Conservation (phyloP, 75 land plant species). For the Larix kaempferi region DNA sequence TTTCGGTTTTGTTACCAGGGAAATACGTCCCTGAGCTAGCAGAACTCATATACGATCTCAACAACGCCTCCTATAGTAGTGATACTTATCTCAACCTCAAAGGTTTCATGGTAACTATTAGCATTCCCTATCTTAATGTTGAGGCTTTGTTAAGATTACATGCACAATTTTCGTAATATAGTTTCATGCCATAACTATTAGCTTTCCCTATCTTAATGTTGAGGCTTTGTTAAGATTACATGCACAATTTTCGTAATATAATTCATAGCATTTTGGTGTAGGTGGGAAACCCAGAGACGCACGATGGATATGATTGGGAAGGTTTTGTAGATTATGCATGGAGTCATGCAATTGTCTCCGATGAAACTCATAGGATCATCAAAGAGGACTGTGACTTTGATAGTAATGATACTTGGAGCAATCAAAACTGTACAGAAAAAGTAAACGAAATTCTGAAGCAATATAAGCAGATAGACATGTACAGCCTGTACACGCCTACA, state of each 20-base stretch:
- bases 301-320: slow-evolving; percentile 38
- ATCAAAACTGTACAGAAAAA: slow-evolving; percentile 20
- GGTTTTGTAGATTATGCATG: slow-evolving; percentile 68
- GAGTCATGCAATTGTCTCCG: slow-evolving; percentile 71
- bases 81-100: slow-evolving; percentile 41
- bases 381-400: slow-evolving; percentile 35
- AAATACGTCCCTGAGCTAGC: slow-evolving; percentile 74
- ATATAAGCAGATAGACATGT: slow-evolving; percentile 51
- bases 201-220: not conserved
- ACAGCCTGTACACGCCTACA: slow-evolving; percentile 53
- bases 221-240: not conserved
- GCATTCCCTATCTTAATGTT: too few relatives aligned
- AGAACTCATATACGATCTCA: slow-evolving; percentile 53
- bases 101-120: slow-evolving; percentile 62
- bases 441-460: slow-evolving; percentile 38
- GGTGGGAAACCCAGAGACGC: slow-evolving; percentile 70
- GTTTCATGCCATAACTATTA: too few relatives aligned
- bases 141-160: too few relatives aligned
- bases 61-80: slow-evolving; percentile 22
- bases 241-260: not conserved
- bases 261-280: not conserved
- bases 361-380: slow-evolving; percentile 41
- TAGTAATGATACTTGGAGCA: slow-evolving; percentile 34
- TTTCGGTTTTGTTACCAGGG: slow-evolving; percentile 25
- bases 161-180: not conserved